phyloP scores from a whole-genome alignment of 768 basidiomycete species.

The Kwoniella bestiolae region DNA sequence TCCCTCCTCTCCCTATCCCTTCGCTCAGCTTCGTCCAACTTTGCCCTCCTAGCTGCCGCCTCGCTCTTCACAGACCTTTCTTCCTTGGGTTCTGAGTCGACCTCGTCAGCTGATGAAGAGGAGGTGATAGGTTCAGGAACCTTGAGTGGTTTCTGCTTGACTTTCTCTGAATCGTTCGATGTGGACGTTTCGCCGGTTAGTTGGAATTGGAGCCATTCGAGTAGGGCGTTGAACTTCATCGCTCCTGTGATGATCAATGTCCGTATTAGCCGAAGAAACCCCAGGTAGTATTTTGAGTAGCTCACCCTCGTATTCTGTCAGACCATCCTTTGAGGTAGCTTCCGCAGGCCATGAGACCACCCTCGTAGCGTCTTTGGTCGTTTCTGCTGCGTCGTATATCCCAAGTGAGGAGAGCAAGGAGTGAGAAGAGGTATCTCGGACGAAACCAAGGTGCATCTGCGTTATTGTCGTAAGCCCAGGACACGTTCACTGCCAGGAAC shows the following conservation, averaged over 20 bases:
- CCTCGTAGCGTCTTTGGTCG: conserved; percentile 59
- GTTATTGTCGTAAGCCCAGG: conserved; percentile 55
- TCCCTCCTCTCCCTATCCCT: conserved; percentile 45
- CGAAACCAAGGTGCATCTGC: conserved; percentile 72
- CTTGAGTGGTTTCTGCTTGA: conserved; percentile 28
- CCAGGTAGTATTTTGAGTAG: neutral
- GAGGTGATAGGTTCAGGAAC: conserved; percentile 19
- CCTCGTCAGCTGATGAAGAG: conserved; percentile 18
- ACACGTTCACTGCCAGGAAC: conserved; percentile 34
- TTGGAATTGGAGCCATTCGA: conserved; percentile 69
- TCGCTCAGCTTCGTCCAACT: conserved; percentile 51
- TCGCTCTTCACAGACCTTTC: conserved; percentile 36
- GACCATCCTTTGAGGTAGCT: conserved; percentile 61
- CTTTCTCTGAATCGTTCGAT: neutral
- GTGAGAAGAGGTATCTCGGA: conserved; percentile 60
- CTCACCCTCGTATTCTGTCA: conserved; percentile 72
- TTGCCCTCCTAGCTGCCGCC: conserved; percentile 31
- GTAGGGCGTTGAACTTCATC: conserved; percentile 73
- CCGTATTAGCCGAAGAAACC: neutral
- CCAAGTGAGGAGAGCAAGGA: conserved; percentile 64
- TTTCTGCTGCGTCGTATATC: conserved; percentile 62
- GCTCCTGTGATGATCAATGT: conserved; percentile 59
- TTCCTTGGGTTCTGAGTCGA: conserved; percentile 25
- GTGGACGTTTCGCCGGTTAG: conserved; percentile 58
- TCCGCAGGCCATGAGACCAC: conserved; percentile 67